Evolutionary conservation across 2,329 filamentous ascomycete genomes (phyloP).

Genomic region (Thyridium curvatum): DNA sequence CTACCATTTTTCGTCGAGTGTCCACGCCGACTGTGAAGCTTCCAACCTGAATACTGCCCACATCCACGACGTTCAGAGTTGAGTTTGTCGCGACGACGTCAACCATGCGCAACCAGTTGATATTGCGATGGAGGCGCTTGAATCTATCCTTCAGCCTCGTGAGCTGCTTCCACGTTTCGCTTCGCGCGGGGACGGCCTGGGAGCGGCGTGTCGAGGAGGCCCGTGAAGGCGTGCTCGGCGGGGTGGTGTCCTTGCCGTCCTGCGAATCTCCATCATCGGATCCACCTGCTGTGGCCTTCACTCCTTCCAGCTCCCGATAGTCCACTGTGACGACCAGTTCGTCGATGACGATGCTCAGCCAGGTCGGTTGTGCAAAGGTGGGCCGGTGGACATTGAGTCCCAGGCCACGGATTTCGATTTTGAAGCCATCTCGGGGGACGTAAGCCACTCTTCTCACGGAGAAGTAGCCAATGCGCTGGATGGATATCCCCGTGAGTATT

Average conservation of each 20-base stretch:
- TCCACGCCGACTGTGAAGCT: slow-evolving; percentile 83
- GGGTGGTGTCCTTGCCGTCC: slow-evolving; percentile 3
- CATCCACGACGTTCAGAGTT: slow-evolving; percentile 68
- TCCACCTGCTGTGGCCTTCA: slow-evolving; percentile 28
- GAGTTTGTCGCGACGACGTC: slow-evolving; percentile 83
- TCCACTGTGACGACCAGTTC: slow-evolving; percentile 84
- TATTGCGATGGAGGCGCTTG: slow-evolving; percentile 78
- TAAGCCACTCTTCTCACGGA: slow-evolving; percentile 88
- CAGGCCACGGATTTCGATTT: slow-evolving; percentile 82
- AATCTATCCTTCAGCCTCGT: slow-evolving; percentile 76
- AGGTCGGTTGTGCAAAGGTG: slow-evolving; percentile 95
- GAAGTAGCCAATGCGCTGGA: slow-evolving; percentile 89
- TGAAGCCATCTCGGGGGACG: slow-evolving; percentile 80
- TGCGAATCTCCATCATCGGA: slow-evolving; percentile 16
- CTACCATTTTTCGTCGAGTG: slow-evolving; percentile 84
- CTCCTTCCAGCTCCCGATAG: slow-evolving; percentile 55
- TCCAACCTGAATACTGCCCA: slow-evolving; percentile 80
- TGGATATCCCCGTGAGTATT: slow-evolving; percentile 88
- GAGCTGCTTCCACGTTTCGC: slow-evolving; percentile 74
- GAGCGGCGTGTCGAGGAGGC: too few species aligned
- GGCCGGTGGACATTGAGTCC: slow-evolving; percentile 86
- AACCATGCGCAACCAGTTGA: slow-evolving; percentile 83
- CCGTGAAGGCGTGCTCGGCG: too few species aligned
- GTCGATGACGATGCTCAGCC: slow-evolving; percentile 83
- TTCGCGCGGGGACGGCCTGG: slow-evolving; percentile 35